Base-by-base conservation (phyloP, 2,329 filamentous ascomycete genomes). In the Cladosporium sp. region DNA sequence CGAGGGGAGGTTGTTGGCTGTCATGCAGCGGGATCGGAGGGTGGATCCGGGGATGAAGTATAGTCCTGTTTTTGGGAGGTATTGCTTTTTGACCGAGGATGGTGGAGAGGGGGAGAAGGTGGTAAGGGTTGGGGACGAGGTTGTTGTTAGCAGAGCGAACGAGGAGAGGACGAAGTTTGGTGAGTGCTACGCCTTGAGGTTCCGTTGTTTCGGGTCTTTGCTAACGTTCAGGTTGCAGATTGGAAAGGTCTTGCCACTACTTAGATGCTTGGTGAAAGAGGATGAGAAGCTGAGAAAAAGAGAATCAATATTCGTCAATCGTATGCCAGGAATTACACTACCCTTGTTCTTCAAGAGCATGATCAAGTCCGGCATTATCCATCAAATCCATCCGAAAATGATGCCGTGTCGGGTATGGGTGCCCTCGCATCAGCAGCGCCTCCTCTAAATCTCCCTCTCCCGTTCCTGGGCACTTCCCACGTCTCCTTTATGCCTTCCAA, bases 1-100 rank as follows among this genome's bases (percentile, higher is more conserved):
- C 18, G 69, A 68, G 2, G 81, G 81, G 0, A 70, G 77, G 57
- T 73, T 83, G n/a, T 67, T 83, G 68, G 82, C 82, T 72, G 75
- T 76, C 66, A 63, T 84, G 67, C 78, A 80, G 67, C 76, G 72
- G 49, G 80, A 83, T 73, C 71, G 82, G 0, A 71, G 82, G 46
- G 76, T 84, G 3, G 82, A 84, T 70, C 65, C 64, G 3, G 81
- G 81, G 0, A 69, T 74, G 5, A 83, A 81, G 68, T 84, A 79
- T 72, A 79, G 75, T 63, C 81, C 82, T 11, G 78, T 83, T 3
- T 83, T 83, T 74, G 82, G 82, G 5, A 52, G 81, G 37, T 84
- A 84, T 70, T 75, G 75, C 5, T 83, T 81, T 66, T 74, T 81
- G 70, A 55, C 52, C 5, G 28, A 29, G 3, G 52, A 55, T 8